These are phyloP conservation scores for Aspergillus fructus DNA, from an alignment of 2,329 filamentous ascomycete species.

Conservation along the genomic window DNA sequence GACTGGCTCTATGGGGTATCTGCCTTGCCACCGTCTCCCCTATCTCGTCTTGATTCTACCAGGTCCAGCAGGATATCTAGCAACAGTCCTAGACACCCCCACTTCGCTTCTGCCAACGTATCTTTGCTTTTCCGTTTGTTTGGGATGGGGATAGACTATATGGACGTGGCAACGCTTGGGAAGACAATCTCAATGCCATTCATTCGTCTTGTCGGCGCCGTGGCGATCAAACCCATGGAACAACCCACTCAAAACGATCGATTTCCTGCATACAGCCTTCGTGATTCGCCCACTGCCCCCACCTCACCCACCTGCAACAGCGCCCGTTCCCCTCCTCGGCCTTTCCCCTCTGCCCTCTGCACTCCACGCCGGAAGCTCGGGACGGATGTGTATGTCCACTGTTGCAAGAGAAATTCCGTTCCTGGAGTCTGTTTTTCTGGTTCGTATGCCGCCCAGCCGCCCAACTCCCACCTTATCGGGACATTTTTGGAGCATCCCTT, in stretches of 20 bases:
- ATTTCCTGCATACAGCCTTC: conserved; percentile 1
- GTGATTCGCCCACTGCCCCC: conserved; percentile 3
- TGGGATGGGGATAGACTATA: not conserved
- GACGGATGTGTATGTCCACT: not conserved
- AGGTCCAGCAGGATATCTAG: not conserved
- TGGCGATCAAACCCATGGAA: conserved; percentile 12
- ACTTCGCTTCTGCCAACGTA: conserved; percentile 1
- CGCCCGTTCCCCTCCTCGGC: not conserved
- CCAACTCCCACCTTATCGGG: not conserved
- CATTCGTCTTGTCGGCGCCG: conserved; percentile 1
- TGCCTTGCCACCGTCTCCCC: conserved; percentile 3
- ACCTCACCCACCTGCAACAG: conserved; percentile 4
- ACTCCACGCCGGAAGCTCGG: conserved; percentile 3
- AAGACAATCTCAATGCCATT: conserved; percentile 5
- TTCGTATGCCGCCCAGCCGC: not conserved
- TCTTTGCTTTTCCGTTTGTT: conserved; percentile 5
- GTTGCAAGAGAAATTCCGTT: not conserved
- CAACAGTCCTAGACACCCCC: not conserved
- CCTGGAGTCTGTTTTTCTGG: conserved; percentile 1
- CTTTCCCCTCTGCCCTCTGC: not conserved
- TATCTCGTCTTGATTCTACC: not conserved
- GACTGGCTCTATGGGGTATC: not conserved
- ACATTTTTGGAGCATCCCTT: not conserved
- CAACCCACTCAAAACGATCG: conserved; percentile 1
- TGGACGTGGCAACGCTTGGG: conserved; percentile 8